Evolutionary conservation across 1,284 basidiomycete genomes (phyloP).

Genomic region (Ustilago trichophora): DNA sequence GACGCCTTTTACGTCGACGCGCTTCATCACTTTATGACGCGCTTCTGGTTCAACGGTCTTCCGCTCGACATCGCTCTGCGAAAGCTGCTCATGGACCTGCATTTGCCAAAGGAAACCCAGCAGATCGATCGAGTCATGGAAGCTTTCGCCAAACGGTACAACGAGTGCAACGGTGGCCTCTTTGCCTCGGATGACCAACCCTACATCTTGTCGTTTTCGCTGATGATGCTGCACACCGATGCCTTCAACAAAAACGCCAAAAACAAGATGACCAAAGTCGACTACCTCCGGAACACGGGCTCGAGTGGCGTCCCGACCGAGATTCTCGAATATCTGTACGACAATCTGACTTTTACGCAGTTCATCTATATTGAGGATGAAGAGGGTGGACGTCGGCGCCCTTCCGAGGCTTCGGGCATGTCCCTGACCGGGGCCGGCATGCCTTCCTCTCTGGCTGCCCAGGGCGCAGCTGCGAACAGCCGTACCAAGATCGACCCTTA

Average conservation of each 20-base stretch:
- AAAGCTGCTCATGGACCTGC: slow-evolving; percentile 87
- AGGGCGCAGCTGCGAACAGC: slow-evolving; percentile 11
- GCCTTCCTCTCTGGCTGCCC: slow-evolving; percentile 14
- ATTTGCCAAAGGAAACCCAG: slow-evolving; percentile 92
- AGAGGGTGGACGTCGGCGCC: slow-evolving; percentile 27
- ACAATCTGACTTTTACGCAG: slow-evolving; percentile 90
- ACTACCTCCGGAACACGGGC: slow-evolving; percentile 56
- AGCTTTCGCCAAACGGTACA: slow-evolving; percentile 87
- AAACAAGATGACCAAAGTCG: slow-evolving; percentile 81
- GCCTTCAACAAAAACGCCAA: slow-evolving; percentile 98
- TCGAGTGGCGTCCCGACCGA: slow-evolving; percentile 84
- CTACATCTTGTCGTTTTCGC: slow-evolving; percentile 94
- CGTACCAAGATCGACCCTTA: slow-evolving; percentile 86
- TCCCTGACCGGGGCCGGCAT: slow-evolving; percentile 4
- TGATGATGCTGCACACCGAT: slow-evolving; percentile 99
- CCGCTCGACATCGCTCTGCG: slow-evolving; percentile 92
- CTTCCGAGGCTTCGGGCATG: slow-evolving; percentile 28
- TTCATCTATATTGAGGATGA: slow-evolving; percentile 93
- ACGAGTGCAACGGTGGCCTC: slow-evolving; percentile 82
- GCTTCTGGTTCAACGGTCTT: slow-evolving; percentile 82
- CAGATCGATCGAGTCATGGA: slow-evolving; percentile 98
- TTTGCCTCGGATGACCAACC: slow-evolving; percentile 81
- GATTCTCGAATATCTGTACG: slow-evolving; percentile 93
- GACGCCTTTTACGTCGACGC: slow-evolving; percentile 79
- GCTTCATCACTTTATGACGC: slow-evolving; percentile 77